Conservation (phyloP, 768 basidiomycete species). For the Panaeolus cyanescens region DNA sequence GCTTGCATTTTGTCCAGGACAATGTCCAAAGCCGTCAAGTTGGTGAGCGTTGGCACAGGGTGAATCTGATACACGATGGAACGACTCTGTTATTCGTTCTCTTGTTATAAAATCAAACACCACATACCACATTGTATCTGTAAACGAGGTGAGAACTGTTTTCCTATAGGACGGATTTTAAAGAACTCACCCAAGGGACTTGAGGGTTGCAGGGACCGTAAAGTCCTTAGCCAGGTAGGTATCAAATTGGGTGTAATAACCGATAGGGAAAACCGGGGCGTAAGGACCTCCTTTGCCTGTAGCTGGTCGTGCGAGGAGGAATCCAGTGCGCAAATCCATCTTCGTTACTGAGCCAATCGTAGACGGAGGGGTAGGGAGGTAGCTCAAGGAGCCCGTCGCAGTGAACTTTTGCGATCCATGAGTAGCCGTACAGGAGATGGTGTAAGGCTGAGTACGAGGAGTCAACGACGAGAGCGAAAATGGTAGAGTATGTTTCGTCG, state of each 20-base stretch:
- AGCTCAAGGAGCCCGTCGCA: conserved; percentile 45
- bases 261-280: conserved; percentile 67
- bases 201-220: conserved; percentile 54
- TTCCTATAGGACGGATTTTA: neutral
- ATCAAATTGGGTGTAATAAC: conserved; percentile 71
- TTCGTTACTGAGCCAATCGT: conserved; percentile 60
- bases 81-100: conserved; percentile 7
- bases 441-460: conserved; percentile 41
- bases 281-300: conserved; percentile 51
- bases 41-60: conserved; percentile 66
- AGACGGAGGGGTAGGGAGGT: conserved; percentile 48
- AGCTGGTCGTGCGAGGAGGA: conserved; percentile 50
- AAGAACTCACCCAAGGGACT: conserved; percentile 51
- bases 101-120: conserved; percentile 14
- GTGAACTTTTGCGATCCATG: conserved; percentile 41
- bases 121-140: conserved; percentile 44
- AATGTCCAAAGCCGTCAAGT: conserved; percentile 54
- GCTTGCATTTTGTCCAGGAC: conserved; percentile 75
- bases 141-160: neutral
- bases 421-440: conserved; percentile 39
- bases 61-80: conserved; percentile 48
- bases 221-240: conserved; percentile 54
- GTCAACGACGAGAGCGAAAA: conserved; percentile 50
- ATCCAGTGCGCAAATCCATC: conserved; percentile 63
- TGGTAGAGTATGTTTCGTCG: conserved; percentile 47